Conservation (phyloP, 2,329 filamentous ascomycete species). For the Beauveria sp. region DNA sequence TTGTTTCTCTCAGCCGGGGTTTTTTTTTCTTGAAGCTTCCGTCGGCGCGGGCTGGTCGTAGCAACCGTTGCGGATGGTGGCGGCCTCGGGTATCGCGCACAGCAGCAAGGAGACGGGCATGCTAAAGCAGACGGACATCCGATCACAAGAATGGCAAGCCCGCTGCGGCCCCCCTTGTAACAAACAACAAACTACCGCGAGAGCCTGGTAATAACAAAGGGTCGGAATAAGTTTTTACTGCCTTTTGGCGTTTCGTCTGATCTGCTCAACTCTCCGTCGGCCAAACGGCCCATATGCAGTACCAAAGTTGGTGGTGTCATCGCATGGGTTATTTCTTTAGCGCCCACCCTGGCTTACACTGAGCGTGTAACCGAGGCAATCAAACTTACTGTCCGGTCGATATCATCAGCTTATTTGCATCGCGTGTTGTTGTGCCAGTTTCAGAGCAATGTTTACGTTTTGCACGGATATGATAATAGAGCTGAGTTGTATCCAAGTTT, state of each 20-base stretch:
- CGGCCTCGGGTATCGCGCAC: neutral
- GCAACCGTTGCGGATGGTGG: neutral
- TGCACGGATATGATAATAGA: neutral
- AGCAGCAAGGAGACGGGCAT: neutral
- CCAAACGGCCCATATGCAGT: neutral
- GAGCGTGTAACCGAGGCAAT: neutral
- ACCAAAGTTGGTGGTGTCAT: neutral
- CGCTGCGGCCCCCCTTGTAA: neutral
- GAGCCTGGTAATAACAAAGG: neutral
- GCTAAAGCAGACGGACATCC: neutral
- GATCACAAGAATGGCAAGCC: neutral
- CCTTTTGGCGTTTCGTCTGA: neutral
- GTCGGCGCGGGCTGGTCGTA: neutral
- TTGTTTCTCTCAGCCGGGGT: too few relatives aligned
- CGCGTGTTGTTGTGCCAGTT: too few relatives aligned
- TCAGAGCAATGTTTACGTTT: neutral
- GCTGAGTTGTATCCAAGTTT: neutral
- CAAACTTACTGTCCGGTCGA: too few relatives aligned
- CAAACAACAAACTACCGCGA: neutral
- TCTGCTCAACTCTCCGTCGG: neutral
- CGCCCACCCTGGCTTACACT: neutral
- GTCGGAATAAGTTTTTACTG: neutral
- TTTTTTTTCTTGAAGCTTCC: neutral
- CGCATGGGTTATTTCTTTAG: neutral
- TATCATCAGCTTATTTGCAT: too few relatives aligned